Evolutionary conservation across 139 green algal species (phyloP).

Genomic region (Chlorokybus atmophyticus): DNA sequence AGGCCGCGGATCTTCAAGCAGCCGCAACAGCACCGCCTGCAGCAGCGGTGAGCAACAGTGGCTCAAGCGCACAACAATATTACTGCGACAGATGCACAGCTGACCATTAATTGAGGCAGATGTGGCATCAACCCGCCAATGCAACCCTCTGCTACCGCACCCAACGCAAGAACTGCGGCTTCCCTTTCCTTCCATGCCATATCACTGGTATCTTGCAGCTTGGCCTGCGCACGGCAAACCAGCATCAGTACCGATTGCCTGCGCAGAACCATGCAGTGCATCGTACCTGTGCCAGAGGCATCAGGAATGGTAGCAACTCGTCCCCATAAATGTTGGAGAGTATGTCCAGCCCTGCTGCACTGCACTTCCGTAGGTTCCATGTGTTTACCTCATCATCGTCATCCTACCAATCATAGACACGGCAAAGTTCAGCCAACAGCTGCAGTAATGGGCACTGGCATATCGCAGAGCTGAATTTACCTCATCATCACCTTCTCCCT

Average conservation of each 20-base stretch:
- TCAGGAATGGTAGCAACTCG: constrained; percentile 76
- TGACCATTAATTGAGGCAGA: constrained; percentile 8
- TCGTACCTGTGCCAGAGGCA: constrained; percentile 72
- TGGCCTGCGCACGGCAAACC: constrained; percentile 7
- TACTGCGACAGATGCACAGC: too few species aligned
- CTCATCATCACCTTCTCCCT: constrained; percentile 47
- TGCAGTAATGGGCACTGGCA: background rate
- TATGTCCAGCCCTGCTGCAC: constrained; percentile 73
- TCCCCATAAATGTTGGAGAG: constrained; percentile 62
- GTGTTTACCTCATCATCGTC: constrained; percentile 31
- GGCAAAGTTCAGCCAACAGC: too few species aligned
- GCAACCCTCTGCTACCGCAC: constrained; percentile 80
- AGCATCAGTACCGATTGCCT: too few species aligned
- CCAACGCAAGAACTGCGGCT: constrained; percentile 76
- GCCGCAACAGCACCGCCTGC: constrained; percentile 66
- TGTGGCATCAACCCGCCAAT: constrained; percentile 19
- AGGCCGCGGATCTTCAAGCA: constrained; percentile 54
- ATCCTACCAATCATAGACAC: constrained; percentile 36
- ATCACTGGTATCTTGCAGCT: constrained; percentile 7
- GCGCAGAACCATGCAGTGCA: too few species aligned
- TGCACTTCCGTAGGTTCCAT: constrained; percentile 86
- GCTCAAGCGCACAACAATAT: too few species aligned
- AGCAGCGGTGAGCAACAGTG: too few species aligned
- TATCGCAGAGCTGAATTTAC: background rate
- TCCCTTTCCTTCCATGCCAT: constrained; percentile 53